Evolutionary conservation across 2,329 filamentous ascomycete species (phyloP), one percentile per base, ranked within the genome.

Genomic region (Trichoderma sp.): DNA sequence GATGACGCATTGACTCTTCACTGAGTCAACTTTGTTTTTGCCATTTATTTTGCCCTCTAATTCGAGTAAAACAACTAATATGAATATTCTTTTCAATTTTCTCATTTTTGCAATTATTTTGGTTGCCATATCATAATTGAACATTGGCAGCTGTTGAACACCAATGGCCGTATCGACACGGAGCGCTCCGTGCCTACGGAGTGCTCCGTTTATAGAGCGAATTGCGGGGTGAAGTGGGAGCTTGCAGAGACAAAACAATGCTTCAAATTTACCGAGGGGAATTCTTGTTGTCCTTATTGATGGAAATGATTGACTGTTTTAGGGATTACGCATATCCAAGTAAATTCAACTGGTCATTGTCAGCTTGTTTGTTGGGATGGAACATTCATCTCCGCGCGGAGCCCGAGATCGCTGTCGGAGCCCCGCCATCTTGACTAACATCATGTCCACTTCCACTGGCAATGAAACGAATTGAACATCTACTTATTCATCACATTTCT

Each of bases 1-100:
- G 78, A 79, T 77, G 78, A 79, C 77, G 78, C 78, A 79, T 21
- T 62, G n/a, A 2, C 14, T n/a, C 45, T 24, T 29, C 18, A 18
- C 3, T 4, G n/a, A 29, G 11, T 35, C 9, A 11, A 50, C 38
- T 59, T 38, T 5, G 69, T 74, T 76, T 79, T 79, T 78, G 21
- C 2, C 1, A 1, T 45, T 27, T 45, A 18, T 45, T 71, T 24
- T 27, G 21, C 9, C 12, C 4, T 24, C 12, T 14, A 6, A 11
- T 24, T 56, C 11, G 5, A 56, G 21, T 24, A 21, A 24, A 12
- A 6, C 7, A 8, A 45, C 4, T 4, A 45, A 45, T 9, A n/a
- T n/a, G 16, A 45, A n/a, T 7, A 45, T n/a, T 9, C 41, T n/a
- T 45, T 9, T 45, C 18, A 45, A 18, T 45, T 45, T 9, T n/a